Base-by-base conservation (phyloP, 2,329 filamentous ascomycete genomes). In the Ophiostoma sp. region DNA sequence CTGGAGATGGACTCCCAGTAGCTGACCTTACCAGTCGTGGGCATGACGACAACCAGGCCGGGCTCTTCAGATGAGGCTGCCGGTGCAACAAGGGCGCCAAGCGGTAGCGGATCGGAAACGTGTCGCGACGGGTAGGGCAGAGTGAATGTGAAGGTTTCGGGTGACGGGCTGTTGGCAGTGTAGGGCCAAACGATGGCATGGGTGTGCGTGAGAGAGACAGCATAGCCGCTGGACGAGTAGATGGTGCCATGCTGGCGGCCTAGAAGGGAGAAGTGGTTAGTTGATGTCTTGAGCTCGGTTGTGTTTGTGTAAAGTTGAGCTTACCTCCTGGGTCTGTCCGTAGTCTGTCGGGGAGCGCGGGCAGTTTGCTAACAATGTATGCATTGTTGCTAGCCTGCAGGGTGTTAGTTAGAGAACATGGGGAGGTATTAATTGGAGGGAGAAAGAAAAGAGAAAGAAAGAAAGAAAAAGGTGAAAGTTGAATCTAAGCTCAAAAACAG, bases 1-100 rank as follows among this genome's bases (percentile, higher is more conserved):
- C 91, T 94, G 72, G 95, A 94, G 76, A 98, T 93, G 52, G 94
- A 97, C 80, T 98, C 96, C 94, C 96, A 98, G 81, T 96, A 98
- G 61, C 93, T 91, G 70, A 98, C 90, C 81, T 91, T 95, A 70
- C 96, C 96, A 68, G 87, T 94, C 22, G 89, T 89, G 15, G 95
- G 93, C 84, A 95, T 93, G 50, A 98, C 87, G 50, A 98, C 88
- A 36, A 99, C 89, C 50, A 99, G 87, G 2, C 96, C 96, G 45
- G 95, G 92, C 77, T 97, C 93, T 68, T 90, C 89, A n/a, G 89
- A 90, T 4, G 91, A 91, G 12, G 92, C 91, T 5, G 93, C 92
- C 69, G 92, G 91, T 0, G 93, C 91, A 7, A 98, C 91, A 70
- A 99, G 87, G 22, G 93, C 89, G 71, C 94, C 96, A 52, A 98